Base-by-base conservation (phyloP, 345 rosid genomes). In the Gossypium stocksii region DNA sequence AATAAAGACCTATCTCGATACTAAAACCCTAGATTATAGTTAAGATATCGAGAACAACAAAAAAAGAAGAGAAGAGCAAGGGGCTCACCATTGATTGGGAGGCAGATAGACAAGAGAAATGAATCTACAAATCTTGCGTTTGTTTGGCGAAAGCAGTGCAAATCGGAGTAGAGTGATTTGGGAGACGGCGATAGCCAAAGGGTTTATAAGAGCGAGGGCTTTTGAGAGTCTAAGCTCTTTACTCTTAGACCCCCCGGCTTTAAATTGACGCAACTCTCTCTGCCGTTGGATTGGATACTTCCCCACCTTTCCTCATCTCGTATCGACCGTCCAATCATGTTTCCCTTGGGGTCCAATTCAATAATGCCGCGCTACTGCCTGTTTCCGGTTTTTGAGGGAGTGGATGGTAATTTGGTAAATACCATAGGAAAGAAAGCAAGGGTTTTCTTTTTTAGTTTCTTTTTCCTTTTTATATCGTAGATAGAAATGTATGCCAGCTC, bases 271-370 rank as follows among this genome's bases (percentile, higher is more conserved):
- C 89, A 75, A 81, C 66, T 14, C 66, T 75, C 5, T 20, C 56
- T 25, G n/a, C 86, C 92, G 77, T 86, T 75, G 4, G 90, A 88
- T 88, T 75, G 13, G 73, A 34, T 22, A 52, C 76, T 20, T 17
- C 22, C 14, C 12, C 4, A n/a, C 19, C 52, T 23, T 70, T 38
- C 8, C 22, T 9, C 29, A 54, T 66, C 59, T 64, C 52, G 76
- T 44, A 2, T 69, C 63, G 71, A 75, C 88, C 87, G 89, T 80
- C 65, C 11, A 89, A 86, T 86, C 74, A 16, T 63, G 54, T 9
- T 67, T 69, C 15, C 45, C 14, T 3, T 57, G 65, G 53, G 53
- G 25, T 29, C 65, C 74, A 38, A 66, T 57, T 27, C 41, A 14
- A 49, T 16, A n/a, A 14, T 20, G 66, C 52, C 54, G 74, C 41